Base-by-base conservation (phyloP, 257 asterid genomes). In the Cynanchum wilfordii region DNA sequence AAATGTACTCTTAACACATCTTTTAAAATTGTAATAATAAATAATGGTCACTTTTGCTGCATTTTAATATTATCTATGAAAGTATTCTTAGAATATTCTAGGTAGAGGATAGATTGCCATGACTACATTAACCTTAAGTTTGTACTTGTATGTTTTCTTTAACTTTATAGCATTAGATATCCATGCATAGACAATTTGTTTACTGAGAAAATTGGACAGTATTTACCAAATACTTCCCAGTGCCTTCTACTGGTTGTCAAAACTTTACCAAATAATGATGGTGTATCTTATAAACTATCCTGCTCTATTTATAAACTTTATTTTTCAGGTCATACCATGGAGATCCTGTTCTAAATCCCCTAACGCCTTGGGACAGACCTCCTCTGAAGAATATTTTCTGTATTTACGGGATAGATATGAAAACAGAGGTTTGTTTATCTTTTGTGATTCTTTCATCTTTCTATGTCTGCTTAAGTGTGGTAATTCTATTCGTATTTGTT, bases 291-390 rank as follows among this genome's bases (percentile, higher is more conserved):
- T 38, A 38, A 47, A 38, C 25, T 38, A 4, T 68, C 13, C 56
- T 47, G 69, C 16, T 54, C 58, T 12, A 50, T 5, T 7, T 38
- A 33, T 83, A 77, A 79, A 76, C 60, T 33, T 64, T 77, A 27
- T 80, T 75, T 74, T 79, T 76, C 89, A 95, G 99, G 86, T 87
- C 88, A 82, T 95, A 95, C 83, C 98, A 91, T 45, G 84, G 76
- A 4, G 99, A 95, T 87, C 97, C 98, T 55, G 95, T 92, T 85
- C 85, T 91, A 79, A 95, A 95, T 86, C 99, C 99, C 79, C 84
- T 95, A 70, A 95, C 99, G 69, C 99, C 99, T 24, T 95, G 98
- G 98, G 99, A 95, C 71, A 90, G 99, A 83, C 99, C 99, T 78
- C 99, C 99, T 60, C 84, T 95, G 77, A 95, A 92, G 89, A 95